These are phyloP conservation scores for Debaryomyces nepalensis DNA, from an alignment of 1,139 yeast species.

Conservation along the genomic window DNA sequence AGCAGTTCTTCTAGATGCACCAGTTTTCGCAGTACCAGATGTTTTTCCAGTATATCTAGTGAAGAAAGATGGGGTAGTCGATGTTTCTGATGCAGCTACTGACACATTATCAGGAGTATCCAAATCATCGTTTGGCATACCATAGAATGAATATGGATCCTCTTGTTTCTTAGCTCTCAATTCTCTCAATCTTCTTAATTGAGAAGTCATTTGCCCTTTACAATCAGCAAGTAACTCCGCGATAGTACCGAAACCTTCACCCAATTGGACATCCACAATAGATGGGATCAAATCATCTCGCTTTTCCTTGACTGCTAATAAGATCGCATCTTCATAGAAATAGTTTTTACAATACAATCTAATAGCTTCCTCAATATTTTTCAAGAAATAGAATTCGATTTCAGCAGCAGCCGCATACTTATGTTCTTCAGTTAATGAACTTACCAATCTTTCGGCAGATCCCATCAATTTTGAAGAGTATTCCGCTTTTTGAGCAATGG, in stretches of 20 bases:
- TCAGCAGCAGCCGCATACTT: constrained; percentile 84
- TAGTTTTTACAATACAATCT: constrained; percentile 75
- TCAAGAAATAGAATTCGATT: constrained; percentile 65
- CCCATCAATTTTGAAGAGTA: constrained; percentile 41
- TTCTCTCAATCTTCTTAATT: constrained; percentile 80
- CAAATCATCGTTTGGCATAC: constrained; percentile 56
- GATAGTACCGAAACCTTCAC: constrained; percentile 85
- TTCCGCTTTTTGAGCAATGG: constrained; percentile 53
- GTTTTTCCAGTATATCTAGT: constrained; percentile 97
- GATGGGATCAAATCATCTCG: constrained; percentile 54
- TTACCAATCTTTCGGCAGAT: constrained; percentile 62
- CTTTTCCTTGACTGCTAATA: constrained; percentile 55
- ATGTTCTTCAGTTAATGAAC: constrained; percentile 67
- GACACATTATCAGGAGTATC: constrained; percentile 94
- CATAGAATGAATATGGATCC: constrained; percentile 86
- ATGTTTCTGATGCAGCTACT: constrained; percentile 91
- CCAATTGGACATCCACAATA: constrained; percentile 71
- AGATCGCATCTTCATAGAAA: constrained; percentile 74
- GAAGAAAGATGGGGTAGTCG: constrained; percentile 90
- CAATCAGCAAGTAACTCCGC: constrained; percentile 94
- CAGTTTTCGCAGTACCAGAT: constrained; percentile 93
- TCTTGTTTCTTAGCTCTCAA: constrained; percentile 78
- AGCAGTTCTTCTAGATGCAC: constrained; percentile 89
- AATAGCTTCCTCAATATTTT: constrained; percentile 65
- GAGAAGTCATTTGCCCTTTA: constrained; percentile 81